A percentile compares a stretch with the other conserved stretches of the same genome.
phyloP scores from a whole-genome alignment of 371 early-diverging fungal species.

The Actinomortierella wolfii region DNA sequence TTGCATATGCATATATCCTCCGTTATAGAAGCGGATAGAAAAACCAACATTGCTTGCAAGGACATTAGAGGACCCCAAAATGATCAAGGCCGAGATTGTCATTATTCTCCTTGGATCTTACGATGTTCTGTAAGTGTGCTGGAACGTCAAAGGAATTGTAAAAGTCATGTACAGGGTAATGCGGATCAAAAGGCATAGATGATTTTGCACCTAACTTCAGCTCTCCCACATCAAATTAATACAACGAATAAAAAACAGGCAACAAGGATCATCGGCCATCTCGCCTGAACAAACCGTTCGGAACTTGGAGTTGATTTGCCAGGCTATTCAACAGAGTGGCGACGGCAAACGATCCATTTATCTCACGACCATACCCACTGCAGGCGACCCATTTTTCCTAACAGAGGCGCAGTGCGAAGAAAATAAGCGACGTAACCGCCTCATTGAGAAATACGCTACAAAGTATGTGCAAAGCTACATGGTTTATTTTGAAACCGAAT shows the following conservation, averaged over 20 bases:
- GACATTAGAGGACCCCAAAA: constrained; percentile 30
- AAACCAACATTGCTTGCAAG: constrained; percentile 22
- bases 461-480: constrained; percentile 10
- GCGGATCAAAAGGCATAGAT: too few relatives aligned
- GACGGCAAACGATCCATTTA: constrained; percentile 32
- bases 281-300: constrained; percentile 34
- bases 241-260: too few relatives aligned
- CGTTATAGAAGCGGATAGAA: constrained; percentile 29
- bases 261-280: constrained; percentile 5
- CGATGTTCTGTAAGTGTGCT: constrained; percentile 29
- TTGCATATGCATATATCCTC: background rate
- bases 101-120: constrained; percentile 43
- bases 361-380: constrained; percentile 38
- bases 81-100: constrained; percentile 32
- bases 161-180: too few relatives aligned
- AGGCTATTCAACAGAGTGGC: constrained; percentile 24
- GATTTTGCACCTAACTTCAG: too few relatives aligned
- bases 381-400: constrained; percentile 31
- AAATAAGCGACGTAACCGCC: constrained; percentile 24
- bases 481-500: too few relatives aligned
- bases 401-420: constrained; percentile 19
- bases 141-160: too few relatives aligned
- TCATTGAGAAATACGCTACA: constrained; percentile 25
- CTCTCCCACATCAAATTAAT: too few relatives aligned
- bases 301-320: constrained; percentile 36